These are phyloP conservation scores for Cladobotryum mycophilum DNA, from an alignment of 2,329 filamentous ascomycete species.

Conservation along the genomic window DNA sequence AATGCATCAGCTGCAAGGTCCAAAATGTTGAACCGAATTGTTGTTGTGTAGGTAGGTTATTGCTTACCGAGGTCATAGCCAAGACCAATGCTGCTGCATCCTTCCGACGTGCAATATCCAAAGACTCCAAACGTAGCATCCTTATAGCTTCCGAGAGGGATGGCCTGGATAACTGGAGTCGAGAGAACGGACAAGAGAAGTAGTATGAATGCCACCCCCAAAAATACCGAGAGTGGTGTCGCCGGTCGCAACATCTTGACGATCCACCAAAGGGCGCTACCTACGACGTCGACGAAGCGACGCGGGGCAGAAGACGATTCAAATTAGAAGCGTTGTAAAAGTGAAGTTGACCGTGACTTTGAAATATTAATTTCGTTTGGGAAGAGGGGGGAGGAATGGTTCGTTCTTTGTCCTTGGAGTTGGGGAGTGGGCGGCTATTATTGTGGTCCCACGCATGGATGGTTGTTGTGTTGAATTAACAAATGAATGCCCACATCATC, in stretches of 20 bases:
- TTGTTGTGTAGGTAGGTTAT: not conserved
- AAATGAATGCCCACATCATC: too few relatives aligned
- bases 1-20: not conserved
- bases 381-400: too few relatives aligned
- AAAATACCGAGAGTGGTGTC: constrained; percentile 80
- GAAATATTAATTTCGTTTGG: too few relatives aligned
- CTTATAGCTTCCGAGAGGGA: constrained; percentile 73
- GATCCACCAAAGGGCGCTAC: constrained; percentile 9
- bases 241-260: constrained; percentile 79
- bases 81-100: constrained; percentile 68
- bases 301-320: constrained; percentile 1
- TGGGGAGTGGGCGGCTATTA: too few relatives aligned
- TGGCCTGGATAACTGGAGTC: constrained; percentile 77
- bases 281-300: constrained; percentile 13
- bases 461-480: too few relatives aligned
- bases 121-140: constrained; percentile 86
- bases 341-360: not conserved
- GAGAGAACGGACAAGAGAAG: constrained; percentile 85
- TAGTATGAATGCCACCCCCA: constrained; percentile 78
- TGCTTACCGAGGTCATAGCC: constrained; percentile 73
- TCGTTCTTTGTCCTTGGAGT: too few relatives aligned
- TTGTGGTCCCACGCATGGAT: too few relatives aligned
- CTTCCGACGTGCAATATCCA: constrained; percentile 66
- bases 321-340: not conserved
- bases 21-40: not conserved